phyloP scores from a whole-genome alignment of 306 rosid species.

The Aeschynomene evenia region DNA sequence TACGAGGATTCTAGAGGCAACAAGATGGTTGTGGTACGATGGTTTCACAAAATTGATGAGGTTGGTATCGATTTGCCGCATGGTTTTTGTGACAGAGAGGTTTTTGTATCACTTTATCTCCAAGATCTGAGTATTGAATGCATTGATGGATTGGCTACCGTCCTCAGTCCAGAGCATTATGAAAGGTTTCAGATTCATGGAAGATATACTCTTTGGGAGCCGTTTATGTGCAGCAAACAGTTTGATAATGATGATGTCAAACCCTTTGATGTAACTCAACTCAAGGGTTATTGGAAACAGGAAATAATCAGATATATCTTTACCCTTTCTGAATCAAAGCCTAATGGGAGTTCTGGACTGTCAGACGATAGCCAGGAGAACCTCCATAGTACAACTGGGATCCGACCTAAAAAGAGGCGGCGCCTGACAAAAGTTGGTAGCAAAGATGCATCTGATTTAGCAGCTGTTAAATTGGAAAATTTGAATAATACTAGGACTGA shows the following conservation, averaged over 20 bases:
- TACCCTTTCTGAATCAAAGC: slow-evolving; percentile 43
- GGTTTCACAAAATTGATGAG: slow-evolving; percentile 98
- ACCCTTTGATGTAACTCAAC: slow-evolving; percentile 71
- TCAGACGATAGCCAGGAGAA: slow-evolving; percentile 46
- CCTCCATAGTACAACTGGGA: slow-evolving; percentile 11
- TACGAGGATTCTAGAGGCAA: slow-evolving; percentile 88
- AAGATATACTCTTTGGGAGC: slow-evolving; percentile 47
- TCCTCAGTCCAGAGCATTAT: slow-evolving; percentile 82
- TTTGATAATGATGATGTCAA: slow-evolving; percentile 68
- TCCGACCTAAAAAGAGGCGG: slow-evolving; percentile 67
- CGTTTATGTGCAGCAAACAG: slow-evolving; percentile 63
- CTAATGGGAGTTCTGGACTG: slow-evolving; percentile 42
- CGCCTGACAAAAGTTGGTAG: slow-evolving; percentile 31
- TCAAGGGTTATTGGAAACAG: slow-evolving; percentile 88
- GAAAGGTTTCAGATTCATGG: slow-evolving; percentile 59
- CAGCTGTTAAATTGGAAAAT: slow-evolving; percentile 14
- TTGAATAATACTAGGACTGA: slow-evolving; percentile 9
- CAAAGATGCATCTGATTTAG: slow-evolving; percentile 27
- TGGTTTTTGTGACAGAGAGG: slow-evolving; percentile 83
- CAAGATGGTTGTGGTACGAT: slow-evolving; percentile 95
- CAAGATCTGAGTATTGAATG: slow-evolving; percentile 98
- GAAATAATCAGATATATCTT: slow-evolving; percentile 65
- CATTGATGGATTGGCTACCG: slow-evolving; percentile 89
- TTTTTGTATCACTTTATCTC: slow-evolving; percentile 90
- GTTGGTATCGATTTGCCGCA: slow-evolving; percentile 89